Conservation (phyloP, 805 yeast genomes). For the Cyberlindnera saturnus region DNA sequence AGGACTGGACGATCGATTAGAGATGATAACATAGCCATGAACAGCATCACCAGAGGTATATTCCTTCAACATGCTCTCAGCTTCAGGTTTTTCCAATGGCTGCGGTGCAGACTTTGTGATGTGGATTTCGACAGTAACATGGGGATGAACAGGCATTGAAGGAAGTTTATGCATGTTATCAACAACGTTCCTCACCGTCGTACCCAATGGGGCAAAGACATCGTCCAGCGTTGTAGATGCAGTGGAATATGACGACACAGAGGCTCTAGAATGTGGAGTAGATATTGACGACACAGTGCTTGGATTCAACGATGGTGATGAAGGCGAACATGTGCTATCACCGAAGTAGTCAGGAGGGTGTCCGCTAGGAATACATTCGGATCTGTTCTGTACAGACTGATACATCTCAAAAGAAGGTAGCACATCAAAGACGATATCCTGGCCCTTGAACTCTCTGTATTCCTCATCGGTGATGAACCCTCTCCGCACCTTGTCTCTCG, state of each 20-base stretch:
- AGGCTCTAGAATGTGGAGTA: neutral
- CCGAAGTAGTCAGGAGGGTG: constrained; percentile 1
- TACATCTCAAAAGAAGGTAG: constrained; percentile 69
- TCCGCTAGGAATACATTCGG: neutral
- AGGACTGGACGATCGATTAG: constrained; percentile 39
- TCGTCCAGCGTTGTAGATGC: neutral
- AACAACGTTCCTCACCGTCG: constrained; percentile 31
- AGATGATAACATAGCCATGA: constrained; percentile 50
- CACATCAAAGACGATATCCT: constrained; percentile 37
- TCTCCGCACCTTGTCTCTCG: constrained; percentile 3
- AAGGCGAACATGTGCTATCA: constrained; percentile 6
- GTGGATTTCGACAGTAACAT: constrained; percentile 38
- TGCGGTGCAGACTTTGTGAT: constrained; percentile 47
- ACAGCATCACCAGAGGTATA: constrained; percentile 64
- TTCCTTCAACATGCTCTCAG: constrained; percentile 39
- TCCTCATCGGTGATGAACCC: constrained; percentile 11
- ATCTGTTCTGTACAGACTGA: constrained; percentile 31
- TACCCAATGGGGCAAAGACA: neutral
- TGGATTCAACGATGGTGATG: neutral
- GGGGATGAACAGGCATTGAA: constrained; percentile 26
- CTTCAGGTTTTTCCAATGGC: constrained; percentile 28
- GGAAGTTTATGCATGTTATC: constrained; percentile 48
- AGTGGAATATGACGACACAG: neutral
- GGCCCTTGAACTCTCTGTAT: constrained; percentile 2
- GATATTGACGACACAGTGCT: neutral